Percentiles rank a stretch among this genome's conserved stretches.
Conservation (phyloP, 208 protist genomes). For the Spongospora subterranea region DNA sequence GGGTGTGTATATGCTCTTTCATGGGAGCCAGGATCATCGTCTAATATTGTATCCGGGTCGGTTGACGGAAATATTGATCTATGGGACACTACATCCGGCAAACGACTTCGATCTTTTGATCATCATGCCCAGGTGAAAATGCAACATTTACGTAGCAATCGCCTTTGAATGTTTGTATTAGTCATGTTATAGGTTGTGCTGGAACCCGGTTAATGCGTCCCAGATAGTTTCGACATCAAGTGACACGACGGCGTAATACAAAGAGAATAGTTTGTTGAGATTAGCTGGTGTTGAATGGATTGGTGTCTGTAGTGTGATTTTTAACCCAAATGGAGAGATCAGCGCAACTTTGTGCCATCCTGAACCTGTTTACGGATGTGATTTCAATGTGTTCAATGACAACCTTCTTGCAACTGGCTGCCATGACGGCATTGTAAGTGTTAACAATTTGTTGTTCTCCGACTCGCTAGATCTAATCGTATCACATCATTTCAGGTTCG, state of each 20-base stretch:
- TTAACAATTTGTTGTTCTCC: too few species aligned
- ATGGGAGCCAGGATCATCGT: conserved; percentile 61
- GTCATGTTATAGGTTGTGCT: conserved; percentile 72
- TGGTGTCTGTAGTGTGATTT: not conserved
- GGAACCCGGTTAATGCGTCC: conserved; percentile 72
- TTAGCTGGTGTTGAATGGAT: not conserved
- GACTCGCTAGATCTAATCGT: not conserved
- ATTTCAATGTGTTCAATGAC: conserved; percentile 60
- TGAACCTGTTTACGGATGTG: conserved; percentile 23
- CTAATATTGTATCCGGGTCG: conserved; percentile 40
- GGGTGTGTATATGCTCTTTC: conserved; percentile 68
- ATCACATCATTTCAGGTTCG: conserved; percentile 64
- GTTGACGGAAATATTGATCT: conserved; percentile 72
- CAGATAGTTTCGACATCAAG: conserved; percentile 30
- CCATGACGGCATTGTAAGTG: conserved; percentile 77
- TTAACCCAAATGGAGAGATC: not conserved
- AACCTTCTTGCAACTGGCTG: conserved; percentile 82
- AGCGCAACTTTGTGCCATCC: not conserved
- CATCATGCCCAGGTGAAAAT: not conserved
- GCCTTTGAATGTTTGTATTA: not conserved
- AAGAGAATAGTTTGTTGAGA: conserved; percentile 39
- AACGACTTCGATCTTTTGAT: conserved; percentile 57
- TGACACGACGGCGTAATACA: not conserved
- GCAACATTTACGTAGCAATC: not conserved
- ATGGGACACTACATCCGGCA: conserved; percentile 80